Evolutionary conservation across 352 stramenopile genomes (phyloP).

Genomic region (Phytophthora tentaculata): DNA sequence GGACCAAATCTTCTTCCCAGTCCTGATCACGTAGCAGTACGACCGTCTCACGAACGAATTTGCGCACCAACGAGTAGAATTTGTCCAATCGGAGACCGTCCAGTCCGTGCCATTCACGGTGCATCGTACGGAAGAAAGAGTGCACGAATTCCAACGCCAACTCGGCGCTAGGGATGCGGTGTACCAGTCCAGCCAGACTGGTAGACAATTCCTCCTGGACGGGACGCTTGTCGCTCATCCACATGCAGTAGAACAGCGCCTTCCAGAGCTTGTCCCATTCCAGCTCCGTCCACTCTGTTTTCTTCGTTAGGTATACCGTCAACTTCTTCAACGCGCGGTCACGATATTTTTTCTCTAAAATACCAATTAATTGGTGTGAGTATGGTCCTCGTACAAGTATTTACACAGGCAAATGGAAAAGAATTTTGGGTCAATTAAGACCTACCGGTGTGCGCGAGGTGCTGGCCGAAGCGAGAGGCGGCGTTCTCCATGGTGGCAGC

Average conservation of each 20-base stretch:
- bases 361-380: slow-evolving; percentile 12
- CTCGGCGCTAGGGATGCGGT: slow-evolving; percentile 53
- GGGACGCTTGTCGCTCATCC: slow-evolving; percentile 89
- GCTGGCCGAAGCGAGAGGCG: slow-evolving; percentile 84
- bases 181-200: slow-evolving; percentile 67
- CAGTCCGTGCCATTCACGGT: slow-evolving; percentile 86
- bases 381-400: background rate
- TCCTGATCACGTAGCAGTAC: slow-evolving; percentile 62
- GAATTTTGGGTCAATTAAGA: background rate
- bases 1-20: slow-evolving; percentile 55
- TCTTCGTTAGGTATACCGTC: slow-evolving; percentile 73
- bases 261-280: slow-evolving; percentile 92
- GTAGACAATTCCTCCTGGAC: slow-evolving; percentile 83
- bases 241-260: slow-evolving; percentile 91
- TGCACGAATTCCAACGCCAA: slow-evolving; percentile 74
- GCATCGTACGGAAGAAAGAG: slow-evolving; percentile 87
- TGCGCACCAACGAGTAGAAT: slow-evolving; percentile 86
- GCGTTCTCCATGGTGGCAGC: slow-evolving; percentile 70
- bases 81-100: slow-evolving; percentile 87
- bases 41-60: slow-evolving; percentile 79
- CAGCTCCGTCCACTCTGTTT: slow-evolving; percentile 67
- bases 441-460: slow-evolving; percentile 82
- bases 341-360: slow-evolving; percentile 84
- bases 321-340: slow-evolving; percentile 86
- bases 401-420: background rate